phyloP scores from a whole-genome alignment of 1,139 yeast species.

The Protomyces gravidus region DNA sequence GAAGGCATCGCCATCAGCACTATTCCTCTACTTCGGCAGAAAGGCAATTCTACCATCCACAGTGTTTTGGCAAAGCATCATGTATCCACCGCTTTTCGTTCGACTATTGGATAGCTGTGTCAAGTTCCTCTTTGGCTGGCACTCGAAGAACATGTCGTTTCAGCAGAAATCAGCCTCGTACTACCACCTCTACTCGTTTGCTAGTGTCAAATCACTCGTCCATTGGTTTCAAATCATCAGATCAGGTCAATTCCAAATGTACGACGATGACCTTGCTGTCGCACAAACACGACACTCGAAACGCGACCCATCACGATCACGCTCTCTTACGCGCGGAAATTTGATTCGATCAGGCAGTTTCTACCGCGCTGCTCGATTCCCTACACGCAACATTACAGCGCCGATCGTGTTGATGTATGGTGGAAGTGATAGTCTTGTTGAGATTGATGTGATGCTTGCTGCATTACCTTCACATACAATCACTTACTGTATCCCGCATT shows the following conservation, averaged over 20 bases:
- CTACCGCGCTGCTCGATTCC: slow-evolving; percentile 61
- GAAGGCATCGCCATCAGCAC: slow-evolving; percentile 70
- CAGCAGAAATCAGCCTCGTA: slow-evolving; percentile 72
- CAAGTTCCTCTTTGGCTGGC: slow-evolving; percentile 71
- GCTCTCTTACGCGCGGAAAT: not conserved
- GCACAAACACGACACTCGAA: slow-evolving; percentile 1
- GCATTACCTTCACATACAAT: slow-evolving; percentile 50
- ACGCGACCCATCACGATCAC: slow-evolving; percentile 12
- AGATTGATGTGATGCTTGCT: slow-evolving; percentile 64
- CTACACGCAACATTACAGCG: slow-evolving; percentile 58
- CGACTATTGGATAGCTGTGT: slow-evolving; percentile 67
- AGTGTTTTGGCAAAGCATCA: slow-evolving; percentile 70
- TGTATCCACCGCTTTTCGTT: slow-evolving; percentile 70
- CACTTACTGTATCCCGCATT: slow-evolving; percentile 50
- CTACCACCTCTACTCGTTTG: slow-evolving; percentile 81
- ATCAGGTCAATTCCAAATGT: slow-evolving; percentile 81
- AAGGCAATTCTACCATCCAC: slow-evolving; percentile 71
- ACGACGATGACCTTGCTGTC: slow-evolving; percentile 52
- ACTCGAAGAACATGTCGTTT: slow-evolving; percentile 59
- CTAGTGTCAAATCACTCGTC: slow-evolving; percentile 85
- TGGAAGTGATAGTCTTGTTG: slow-evolving; percentile 73
- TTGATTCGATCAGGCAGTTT: slow-evolving; percentile 38
- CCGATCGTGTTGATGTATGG: slow-evolving; percentile 81
- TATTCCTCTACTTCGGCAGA: slow-evolving; percentile 71
- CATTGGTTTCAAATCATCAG: slow-evolving; percentile 95